Conservation (phyloP, 192 early-diverging fungal species). For the Glomus cerebriforme region DNA sequence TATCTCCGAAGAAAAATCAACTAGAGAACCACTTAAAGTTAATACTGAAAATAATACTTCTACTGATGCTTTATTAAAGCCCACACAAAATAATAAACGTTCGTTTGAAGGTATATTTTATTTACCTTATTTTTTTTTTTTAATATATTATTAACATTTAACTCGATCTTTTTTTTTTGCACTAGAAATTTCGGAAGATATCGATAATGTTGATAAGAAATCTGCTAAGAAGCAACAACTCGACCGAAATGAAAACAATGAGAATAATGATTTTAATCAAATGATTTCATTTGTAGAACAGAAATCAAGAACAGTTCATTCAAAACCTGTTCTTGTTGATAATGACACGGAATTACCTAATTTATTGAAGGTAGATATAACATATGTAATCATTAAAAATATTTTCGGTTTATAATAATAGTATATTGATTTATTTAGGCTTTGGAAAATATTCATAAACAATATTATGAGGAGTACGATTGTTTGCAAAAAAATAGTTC, state of each 20-base stretch:
- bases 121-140: not conserved
- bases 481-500: constrained; percentile 6
- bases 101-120: not conserved
- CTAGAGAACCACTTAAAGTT: constrained; percentile 7
- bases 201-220: not conserved
- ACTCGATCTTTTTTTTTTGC: not conserved
- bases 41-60: constrained; percentile 34
- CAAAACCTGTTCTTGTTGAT: not conserved
- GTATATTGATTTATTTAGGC: constrained; percentile 37
- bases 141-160: not conserved
- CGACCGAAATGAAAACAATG: not conserved
- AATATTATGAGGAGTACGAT: constrained; percentile 64
- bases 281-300: not conserved
- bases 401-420: not conserved
- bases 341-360: constrained; percentile 13
- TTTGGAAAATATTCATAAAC: constrained; percentile 66
- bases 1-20: constrained; percentile 2
- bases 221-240: not conserved
- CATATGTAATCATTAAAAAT: not conserved
- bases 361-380: constrained; percentile 10
- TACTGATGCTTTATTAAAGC: constrained; percentile 33
- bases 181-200: not conserved
- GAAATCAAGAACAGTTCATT: not conserved
- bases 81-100: constrained; percentile 23
- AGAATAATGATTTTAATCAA: not conserved